Conservation (phyloP, 1,139 yeast genomes). For the Geotrichum cucujoidarum region DNA sequence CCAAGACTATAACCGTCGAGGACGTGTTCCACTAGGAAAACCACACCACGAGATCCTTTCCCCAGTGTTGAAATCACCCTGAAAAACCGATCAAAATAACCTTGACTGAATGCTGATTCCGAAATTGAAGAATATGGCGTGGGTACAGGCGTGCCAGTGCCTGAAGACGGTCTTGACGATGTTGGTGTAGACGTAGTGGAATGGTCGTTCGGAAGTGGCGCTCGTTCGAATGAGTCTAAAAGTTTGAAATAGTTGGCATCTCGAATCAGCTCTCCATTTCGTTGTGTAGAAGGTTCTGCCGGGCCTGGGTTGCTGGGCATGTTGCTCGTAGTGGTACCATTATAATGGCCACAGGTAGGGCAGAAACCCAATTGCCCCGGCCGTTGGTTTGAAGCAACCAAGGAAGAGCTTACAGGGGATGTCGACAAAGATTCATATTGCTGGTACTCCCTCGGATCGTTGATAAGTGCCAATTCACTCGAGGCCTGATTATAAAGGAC, state of each 20-base stretch:
- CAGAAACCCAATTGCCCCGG: constrained; percentile 19
- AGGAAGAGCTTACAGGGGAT: not conserved
- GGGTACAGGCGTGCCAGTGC: constrained; percentile 1
- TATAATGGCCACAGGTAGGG: constrained; percentile 30
- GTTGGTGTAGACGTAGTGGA: not conserved
- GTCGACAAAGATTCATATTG: not conserved
- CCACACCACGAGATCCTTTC: constrained; percentile 79
- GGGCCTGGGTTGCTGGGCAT: constrained; percentile 5
- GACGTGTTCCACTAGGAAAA: constrained; percentile 74
- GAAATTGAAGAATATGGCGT: constrained; percentile 24
- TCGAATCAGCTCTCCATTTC: constrained; percentile 10
- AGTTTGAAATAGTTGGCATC: constrained; percentile 33
- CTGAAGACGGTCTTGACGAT: constrained; percentile 2
- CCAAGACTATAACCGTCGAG: constrained; percentile 70
- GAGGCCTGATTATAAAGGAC: constrained; percentile 34
- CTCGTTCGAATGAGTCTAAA: constrained; percentile 20
- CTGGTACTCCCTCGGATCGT: constrained; percentile 24
- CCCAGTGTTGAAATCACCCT: constrained; percentile 52
- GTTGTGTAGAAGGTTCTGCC: not conserved
- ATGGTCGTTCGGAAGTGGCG: not conserved
- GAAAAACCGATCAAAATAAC: constrained; percentile 68
- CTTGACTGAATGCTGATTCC: constrained; percentile 54
- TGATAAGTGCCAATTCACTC: constrained; percentile 31
- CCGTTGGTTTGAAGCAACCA: not conserved
- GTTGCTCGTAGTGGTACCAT: not conserved